Evolutionary conservation across 2,329 filamentous ascomycete genomes (phyloP).

Genomic region (Pyrenophora graminea): DNA sequence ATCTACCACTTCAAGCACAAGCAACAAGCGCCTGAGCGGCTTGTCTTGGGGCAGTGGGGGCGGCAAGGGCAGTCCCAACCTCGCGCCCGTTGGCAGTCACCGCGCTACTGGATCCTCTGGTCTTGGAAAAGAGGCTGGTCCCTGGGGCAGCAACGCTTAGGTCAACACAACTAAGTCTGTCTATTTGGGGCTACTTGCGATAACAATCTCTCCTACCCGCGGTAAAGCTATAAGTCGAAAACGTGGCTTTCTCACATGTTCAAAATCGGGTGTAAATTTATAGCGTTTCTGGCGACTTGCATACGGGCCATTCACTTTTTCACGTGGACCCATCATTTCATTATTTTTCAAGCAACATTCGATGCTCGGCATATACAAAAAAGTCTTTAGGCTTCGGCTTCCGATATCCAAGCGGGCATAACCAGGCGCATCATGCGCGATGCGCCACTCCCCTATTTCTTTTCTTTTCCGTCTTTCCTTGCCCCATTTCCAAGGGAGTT

Average conservation of each 20-base stretch:
- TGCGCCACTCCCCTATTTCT: not conserved
- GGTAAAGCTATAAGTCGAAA: constrained; percentile 3
- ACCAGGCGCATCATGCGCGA: not conserved
- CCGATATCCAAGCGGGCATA: not conserved
- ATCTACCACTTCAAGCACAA: constrained; percentile 39
- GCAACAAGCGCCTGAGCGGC: constrained; percentile 45
- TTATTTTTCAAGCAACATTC: not conserved
- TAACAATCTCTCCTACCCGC: not conserved
- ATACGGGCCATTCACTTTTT: constrained; percentile 6
- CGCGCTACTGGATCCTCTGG: constrained; percentile 26
- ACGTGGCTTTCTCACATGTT: constrained; percentile 2
- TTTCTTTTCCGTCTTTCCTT: not conserved
- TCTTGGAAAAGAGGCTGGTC: constrained; percentile 23
- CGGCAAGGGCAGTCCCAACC: constrained; percentile 42
- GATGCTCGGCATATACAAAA: constrained; percentile 15
- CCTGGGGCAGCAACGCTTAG: constrained; percentile 28
- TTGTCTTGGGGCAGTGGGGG: constrained; percentile 45
- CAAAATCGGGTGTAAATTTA: constrained; percentile 10
- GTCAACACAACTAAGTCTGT: not conserved
- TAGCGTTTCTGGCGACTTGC: constrained; percentile 15
- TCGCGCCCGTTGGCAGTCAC: constrained; percentile 42
- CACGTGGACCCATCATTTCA: not conserved
- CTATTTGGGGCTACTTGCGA: not conserved
- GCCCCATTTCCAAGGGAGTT: too few relatives aligned
- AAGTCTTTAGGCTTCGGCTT: constrained; percentile 11